Evolutionary conservation across 139 green algal genomes (phyloP).

Genomic region (Micromonas pusilla): DNA sequence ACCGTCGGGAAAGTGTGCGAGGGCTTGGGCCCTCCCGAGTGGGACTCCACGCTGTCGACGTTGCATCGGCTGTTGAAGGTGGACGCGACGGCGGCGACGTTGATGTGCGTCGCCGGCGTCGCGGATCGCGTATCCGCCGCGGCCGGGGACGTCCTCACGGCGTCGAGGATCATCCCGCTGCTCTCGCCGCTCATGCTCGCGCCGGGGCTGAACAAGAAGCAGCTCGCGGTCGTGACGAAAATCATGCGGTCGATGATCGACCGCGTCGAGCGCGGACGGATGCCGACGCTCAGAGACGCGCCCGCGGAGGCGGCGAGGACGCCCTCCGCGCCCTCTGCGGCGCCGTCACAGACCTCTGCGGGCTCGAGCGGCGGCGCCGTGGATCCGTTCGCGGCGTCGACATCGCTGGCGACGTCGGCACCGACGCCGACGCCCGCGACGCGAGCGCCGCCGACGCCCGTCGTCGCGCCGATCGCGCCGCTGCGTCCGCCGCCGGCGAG

Average conservation of each 20-base stretch:
- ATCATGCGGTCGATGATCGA: neutral
- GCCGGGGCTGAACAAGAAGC: conserved; percentile 33
- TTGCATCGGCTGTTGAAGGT: conserved; percentile 50
- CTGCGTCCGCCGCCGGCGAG: neutral
- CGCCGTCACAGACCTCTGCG: neutral
- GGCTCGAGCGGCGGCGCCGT: neutral
- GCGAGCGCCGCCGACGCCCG: too few relatives aligned
- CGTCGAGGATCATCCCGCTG: conserved; percentile 52
- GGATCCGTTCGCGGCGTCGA: neutral
- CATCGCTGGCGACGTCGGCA: too few relatives aligned
- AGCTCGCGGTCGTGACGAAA: neutral
- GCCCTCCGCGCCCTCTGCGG: too few relatives aligned
- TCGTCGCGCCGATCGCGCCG: neutral
- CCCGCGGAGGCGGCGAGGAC: too few relatives aligned
- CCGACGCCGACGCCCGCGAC: too few relatives aligned
- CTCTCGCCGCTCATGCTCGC: conserved; percentile 53
- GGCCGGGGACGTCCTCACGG: conserved; percentile 46
- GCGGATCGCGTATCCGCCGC: conserved; percentile 47
- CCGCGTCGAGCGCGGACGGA: neutral
- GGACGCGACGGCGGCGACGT: conserved; percentile 57
- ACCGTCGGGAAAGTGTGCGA: conserved; percentile 44
- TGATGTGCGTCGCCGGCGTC: conserved; percentile 58
- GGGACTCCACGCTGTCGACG: conserved; percentile 47
- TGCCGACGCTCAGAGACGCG: neutral
- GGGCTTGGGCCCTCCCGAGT: conserved; percentile 50